These are phyloP conservation scores for Mollisiaceae sp. DNA, from an alignment of 2,329 filamentous ascomycete genomes.

Conservation along the genomic window DNA sequence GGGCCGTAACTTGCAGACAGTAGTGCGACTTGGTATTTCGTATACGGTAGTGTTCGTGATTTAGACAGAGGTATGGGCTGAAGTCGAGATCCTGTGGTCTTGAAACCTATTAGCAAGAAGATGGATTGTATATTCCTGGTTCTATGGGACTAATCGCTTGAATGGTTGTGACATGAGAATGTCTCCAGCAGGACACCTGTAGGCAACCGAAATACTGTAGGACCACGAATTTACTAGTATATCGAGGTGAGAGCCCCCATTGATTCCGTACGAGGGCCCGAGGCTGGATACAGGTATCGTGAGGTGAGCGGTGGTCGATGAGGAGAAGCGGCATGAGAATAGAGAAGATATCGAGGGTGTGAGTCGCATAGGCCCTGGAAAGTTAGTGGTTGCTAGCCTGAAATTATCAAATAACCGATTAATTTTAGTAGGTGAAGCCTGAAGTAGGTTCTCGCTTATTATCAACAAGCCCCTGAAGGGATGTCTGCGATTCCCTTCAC, in stretches of 20 bases:
- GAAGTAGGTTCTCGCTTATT: neutral
- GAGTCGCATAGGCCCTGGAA: neutral
- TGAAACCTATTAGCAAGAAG: neutral
- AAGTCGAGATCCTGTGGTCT: neutral
- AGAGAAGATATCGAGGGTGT: no score
- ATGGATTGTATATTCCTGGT: neutral
- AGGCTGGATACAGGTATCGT: neutral
- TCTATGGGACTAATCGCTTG: neutral
- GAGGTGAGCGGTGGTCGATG: conserved; percentile 1
- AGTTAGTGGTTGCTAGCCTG: no score
- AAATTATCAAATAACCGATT: no score
- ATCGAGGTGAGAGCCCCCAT: neutral
- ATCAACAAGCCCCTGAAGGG: no score
- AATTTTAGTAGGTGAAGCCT: neutral
- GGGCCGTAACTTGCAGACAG: neutral
- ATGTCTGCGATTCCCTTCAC: no score
- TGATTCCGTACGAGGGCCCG: neutral
- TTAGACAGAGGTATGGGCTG: neutral
- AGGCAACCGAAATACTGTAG: neutral
- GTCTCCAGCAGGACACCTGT: neutral
- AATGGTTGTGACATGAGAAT: no score
- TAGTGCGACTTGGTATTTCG: no score
- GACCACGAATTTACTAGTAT: no score
- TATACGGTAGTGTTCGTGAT: no score
- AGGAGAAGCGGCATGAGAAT: neutral